These are phyloP conservation scores for Tulasnella sp. DNA, from an alignment of 768 basidiomycete species.

Conservation along the genomic window DNA sequence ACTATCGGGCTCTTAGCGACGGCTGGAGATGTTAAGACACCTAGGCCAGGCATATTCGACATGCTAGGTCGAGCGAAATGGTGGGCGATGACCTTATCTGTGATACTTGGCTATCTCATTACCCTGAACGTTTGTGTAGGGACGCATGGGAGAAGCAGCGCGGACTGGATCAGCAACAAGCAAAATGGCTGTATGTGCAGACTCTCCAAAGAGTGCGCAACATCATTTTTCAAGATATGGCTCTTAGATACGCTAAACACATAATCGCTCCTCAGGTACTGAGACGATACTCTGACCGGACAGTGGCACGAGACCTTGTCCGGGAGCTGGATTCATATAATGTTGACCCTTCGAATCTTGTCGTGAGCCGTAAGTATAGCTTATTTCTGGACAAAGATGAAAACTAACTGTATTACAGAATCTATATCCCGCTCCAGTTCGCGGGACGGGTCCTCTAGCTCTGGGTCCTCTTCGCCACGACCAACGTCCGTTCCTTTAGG, in stretches of 20 bases:
- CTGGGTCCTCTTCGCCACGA: slow-evolving; percentile 37
- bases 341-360: slow-evolving; percentile 52
- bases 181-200: slow-evolving; percentile 84
- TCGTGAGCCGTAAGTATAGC: slow-evolving; percentile 47
- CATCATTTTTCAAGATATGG: not conserved
- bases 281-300: slow-evolving; percentile 73
- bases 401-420: not conserved
- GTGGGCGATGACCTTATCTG: slow-evolving; percentile 34
- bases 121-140: slow-evolving; percentile 34
- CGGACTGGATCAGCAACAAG: slow-evolving; percentile 64
- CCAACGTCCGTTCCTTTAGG: not conserved
- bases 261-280: slow-evolving; percentile 41
- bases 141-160: slow-evolving; percentile 94
- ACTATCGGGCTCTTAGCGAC: slow-evolving; percentile 45
- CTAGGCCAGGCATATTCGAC: slow-evolving; percentile 80
- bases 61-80: slow-evolving; percentile 91
- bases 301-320: slow-evolving; percentile 60
- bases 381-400: not conserved
- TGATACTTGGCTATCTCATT: not conserved
- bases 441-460: slow-evolving; percentile 54
- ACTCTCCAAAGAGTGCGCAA: slow-evolving; percentile 61
- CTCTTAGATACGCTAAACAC: not conserved
- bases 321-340: slow-evolving; percentile 67
- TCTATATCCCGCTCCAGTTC: slow-evolving; percentile 27
- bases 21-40: slow-evolving; percentile 68